Conservation (phyloP, 2,329 filamentous ascomycete genomes). For the Claviceps spartinae region DNA sequence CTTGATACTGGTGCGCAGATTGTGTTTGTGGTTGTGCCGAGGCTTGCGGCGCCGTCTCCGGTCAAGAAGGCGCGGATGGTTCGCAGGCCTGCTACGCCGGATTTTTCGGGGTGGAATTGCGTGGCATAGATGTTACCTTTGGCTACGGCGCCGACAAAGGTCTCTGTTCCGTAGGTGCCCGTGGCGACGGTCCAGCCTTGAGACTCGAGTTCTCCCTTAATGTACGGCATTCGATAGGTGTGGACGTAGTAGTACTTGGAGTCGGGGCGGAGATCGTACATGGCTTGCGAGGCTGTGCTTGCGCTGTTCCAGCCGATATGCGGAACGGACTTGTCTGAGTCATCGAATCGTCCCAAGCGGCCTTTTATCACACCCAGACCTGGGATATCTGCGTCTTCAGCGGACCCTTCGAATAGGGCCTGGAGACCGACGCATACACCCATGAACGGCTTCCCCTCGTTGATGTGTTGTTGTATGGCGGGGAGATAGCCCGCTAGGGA, state of each 20-base stretch:
- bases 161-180: slow-evolving; percentile 73
- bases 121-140: slow-evolving; percentile 78
- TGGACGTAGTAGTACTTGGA: slow-evolving; percentile 99
- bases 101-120: slow-evolving; percentile 97
- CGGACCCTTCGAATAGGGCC: slow-evolving; percentile 74
- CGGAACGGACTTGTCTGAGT: slow-evolving; percentile 74
- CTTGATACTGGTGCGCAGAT: slow-evolving; percentile 5
- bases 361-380: slow-evolving; percentile 67
- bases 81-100: slow-evolving; percentile 73
- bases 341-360: slow-evolving; percentile 61
- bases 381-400: slow-evolving; percentile 56
- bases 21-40: slow-evolving; percentile 18
- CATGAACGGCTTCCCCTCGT: slow-evolving; percentile 92
- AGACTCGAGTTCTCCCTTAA: slow-evolving; percentile 56
- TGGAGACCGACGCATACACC: slow-evolving; percentile 93
- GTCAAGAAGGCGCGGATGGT: slow-evolving; percentile 76
- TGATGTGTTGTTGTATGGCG: slow-evolving; percentile 70
- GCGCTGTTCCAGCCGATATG: slow-evolving; percentile 99
- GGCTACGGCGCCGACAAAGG: slow-evolving; percentile 82
- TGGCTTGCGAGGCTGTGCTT: slow-evolving; percentile 39
- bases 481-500: slow-evolving; percentile 69
- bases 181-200: slow-evolving; percentile 89
- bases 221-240: slow-evolving; percentile 76
- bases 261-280: slow-evolving; percentile 65
- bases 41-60: slow-evolving; percentile 44